Evolutionary conservation across 768 basidiomycete species (phyloP), one percentile per base, ranked within the genome.

Genomic region (Omphalotus guepiniiformis): DNA sequence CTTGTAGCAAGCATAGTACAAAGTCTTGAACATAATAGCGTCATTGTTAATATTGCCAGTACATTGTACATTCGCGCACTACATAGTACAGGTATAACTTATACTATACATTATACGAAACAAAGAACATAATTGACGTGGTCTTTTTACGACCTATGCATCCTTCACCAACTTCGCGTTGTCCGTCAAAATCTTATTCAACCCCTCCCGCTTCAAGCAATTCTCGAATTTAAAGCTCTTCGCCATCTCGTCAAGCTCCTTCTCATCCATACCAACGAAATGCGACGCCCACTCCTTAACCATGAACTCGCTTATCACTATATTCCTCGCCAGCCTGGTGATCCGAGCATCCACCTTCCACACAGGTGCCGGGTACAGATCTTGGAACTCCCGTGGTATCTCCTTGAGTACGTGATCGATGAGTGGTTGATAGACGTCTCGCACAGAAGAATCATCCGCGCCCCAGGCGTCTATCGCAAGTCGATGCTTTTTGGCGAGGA

Each of bases 381-480:
- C 54, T 52, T 71, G 79, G 65, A 75, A 73, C 53, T 73, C 59
- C 36, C 59, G 63, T 0, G 75, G 76, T 34, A 85, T 70, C 56
- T 82, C 78, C 32, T 76, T 56, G 47, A 74, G 57, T 65, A 89
- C 69, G 53, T 80, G 85, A 35, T 85, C 66, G 49, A 80, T 60
- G 51, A 90, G 66, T 11, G 87, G 85, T 52, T 82, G 60, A 66
- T 87, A 90, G 46, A 83, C 62, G 49, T 76, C 59, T 26, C 67
- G 66, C 38, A 91, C 78, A 28, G 65, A 60, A 9, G 66, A 61
- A 52, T 78, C 78, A 59, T 88, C 84, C 2, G 84, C 75, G 13
- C 88, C 88, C 88, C 88, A 89, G 2, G 82, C 77, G 59, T 91
- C 89, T 36, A 81, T 69, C 2, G 87, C 85, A 21, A 90, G 76